These are phyloP conservation scores for Chlamydomonas urium DNA, from an alignment of 139 green algal genomes.

Conservation along the genomic window DNA sequence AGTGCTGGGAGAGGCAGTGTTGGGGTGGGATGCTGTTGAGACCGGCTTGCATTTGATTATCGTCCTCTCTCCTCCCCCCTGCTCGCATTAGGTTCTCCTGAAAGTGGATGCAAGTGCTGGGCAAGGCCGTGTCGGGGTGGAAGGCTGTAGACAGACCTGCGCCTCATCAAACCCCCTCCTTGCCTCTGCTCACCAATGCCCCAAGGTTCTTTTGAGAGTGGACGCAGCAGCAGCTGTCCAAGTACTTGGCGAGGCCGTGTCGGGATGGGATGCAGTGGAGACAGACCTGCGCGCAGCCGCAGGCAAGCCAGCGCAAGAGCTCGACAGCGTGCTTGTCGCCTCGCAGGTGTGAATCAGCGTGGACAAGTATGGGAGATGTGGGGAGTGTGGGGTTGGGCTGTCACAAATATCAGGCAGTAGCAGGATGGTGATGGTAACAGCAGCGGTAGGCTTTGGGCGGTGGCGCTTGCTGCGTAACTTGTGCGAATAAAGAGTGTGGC, in stretches of 20 bases:
- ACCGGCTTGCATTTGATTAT: no score
- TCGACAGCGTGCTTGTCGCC: slow-evolving; percentile 41
- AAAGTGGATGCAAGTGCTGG: no score
- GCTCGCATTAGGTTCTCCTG: no score
- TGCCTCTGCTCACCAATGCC: neutral
- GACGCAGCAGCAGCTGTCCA: slow-evolving; percentile 38
- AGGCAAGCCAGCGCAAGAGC: slow-evolving; percentile 25
- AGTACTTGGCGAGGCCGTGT: slow-evolving; percentile 40
- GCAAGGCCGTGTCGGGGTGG: no score
- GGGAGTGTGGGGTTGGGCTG: neutral
- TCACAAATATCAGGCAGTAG: neutral
- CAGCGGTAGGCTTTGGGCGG: neutral
- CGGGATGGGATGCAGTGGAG: slow-evolving; percentile 56
- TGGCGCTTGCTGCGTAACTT: no score
- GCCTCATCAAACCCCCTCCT: no score
- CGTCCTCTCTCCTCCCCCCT: no score
- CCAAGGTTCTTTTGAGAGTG: slow-evolving; percentile 39
- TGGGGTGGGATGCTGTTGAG: no score
- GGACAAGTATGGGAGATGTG: neutral
- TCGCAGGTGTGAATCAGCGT: slow-evolving; percentile 33
- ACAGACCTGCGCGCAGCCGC: slow-evolving; percentile 49
- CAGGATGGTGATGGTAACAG: no score
- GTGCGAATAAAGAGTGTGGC: no score
- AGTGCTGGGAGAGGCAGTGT: no score
- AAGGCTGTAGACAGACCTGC: no score